These are phyloP conservation scores for Coemansia sp. DNA, from an alignment of 192 early-diverging fungal genomes.

Conservation along the genomic window DNA sequence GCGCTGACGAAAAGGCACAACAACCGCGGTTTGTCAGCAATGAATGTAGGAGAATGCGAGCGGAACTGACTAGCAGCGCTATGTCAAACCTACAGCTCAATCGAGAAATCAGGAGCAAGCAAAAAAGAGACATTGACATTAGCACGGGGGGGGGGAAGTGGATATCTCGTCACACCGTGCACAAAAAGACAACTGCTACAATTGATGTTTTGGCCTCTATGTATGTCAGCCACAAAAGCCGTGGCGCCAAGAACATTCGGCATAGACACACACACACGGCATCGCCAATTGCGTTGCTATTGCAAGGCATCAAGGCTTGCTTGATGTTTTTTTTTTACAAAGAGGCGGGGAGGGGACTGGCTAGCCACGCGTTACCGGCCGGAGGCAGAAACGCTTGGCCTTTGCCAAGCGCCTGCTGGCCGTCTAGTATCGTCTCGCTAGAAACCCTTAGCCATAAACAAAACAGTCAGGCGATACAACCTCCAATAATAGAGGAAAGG, in stretches of 20 bases:
- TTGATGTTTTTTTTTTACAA: neutral
- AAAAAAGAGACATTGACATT: constrained; percentile 1
- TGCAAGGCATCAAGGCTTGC: neutral
- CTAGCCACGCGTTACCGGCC: neutral
- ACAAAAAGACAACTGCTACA: neutral
- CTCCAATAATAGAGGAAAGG: neutral
- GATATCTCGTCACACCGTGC: neutral
- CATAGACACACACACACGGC: neutral
- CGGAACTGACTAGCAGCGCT: neutral
- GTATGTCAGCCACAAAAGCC: neutral
- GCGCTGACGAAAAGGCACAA: neutral
- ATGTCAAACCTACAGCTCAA: neutral
- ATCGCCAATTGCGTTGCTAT: neutral
- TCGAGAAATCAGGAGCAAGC: neutral
- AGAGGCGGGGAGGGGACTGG: neutral
- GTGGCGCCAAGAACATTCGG: constrained; percentile 8
- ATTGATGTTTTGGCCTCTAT: neutral
- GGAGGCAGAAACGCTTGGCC: neutral
- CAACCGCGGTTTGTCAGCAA: neutral
- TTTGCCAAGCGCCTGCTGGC: neutral
- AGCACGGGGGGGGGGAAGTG: neutral
- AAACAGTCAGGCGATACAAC: neutral
- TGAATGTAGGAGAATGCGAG: neutral
- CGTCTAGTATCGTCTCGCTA: neutral
- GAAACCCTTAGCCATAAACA: neutral